Percentiles rank a stretch among this genome's conserved stretches.
Conservation (phyloP, 2,329 filamentous ascomycete genomes). For the Xylariaceae sp. region DNA sequence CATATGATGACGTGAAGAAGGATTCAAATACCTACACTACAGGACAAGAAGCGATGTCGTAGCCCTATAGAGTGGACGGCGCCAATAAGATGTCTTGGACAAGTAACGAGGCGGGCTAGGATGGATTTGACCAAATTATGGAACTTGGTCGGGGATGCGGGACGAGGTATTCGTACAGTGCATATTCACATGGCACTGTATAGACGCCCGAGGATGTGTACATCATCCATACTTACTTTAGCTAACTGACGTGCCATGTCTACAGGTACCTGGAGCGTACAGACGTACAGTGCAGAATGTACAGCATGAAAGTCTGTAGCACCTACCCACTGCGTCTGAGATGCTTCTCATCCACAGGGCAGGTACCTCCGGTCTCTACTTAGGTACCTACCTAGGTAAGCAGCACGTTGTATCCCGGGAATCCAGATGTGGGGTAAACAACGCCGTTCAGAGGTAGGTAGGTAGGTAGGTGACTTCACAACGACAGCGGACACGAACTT, state of each 20-base stretch:
- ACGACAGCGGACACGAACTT: neutral
- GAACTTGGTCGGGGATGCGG: neutral
- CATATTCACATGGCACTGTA: no score
- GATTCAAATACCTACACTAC: conserved; percentile 2
- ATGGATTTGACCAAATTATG: conserved; percentile 5
- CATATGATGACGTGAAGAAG: conserved; percentile 3
- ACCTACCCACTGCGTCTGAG: no score
- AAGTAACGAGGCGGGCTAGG: conserved; percentile 10
- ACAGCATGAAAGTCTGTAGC: no score
- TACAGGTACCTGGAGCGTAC: neutral
- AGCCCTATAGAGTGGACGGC: conserved; percentile 7
- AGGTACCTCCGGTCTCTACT: no score
- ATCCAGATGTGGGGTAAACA: conserved; percentile 1
- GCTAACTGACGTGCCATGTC: no score
- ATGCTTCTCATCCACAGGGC: no score
- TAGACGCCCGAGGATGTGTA: no score
- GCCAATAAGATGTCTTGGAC: conserved; percentile 12
- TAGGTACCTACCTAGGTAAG: neutral
- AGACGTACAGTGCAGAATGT: no score
- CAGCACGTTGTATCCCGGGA: conserved; percentile 3
- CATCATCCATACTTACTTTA: no score
- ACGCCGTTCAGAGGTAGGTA: neutral
- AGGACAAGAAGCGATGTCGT: conserved; percentile 9
- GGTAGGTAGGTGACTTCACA: neutral
- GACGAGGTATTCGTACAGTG: neutral